A percentile compares a stretch with the other conserved stretches of the same genome.
Evolutionary conservation across 129 eudicot genomes (phyloP).

Genomic region (carrot (Daucus carota)): DNA sequence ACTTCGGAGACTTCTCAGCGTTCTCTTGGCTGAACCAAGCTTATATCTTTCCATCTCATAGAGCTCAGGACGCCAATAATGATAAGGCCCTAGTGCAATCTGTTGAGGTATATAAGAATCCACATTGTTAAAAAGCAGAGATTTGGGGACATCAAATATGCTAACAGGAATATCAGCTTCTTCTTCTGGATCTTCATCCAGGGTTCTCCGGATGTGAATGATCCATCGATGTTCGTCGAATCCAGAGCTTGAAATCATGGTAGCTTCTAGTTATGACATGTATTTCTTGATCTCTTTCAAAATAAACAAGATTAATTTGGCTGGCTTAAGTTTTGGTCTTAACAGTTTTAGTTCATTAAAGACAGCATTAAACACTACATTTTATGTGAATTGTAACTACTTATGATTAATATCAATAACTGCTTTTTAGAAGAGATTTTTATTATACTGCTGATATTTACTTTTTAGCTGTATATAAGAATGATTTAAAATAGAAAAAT

Average conservation of each 20-base stretch:
- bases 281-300: too few relatives aligned
- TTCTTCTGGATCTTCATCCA: conserved; percentile 30
- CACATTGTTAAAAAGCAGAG: conserved; percentile 30
- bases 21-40: conserved; percentile 30
- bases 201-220: conserved; percentile 22
- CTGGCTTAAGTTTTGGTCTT: neutral
- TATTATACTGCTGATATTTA: too few relatives aligned
- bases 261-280: neutral
- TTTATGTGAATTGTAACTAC: too few relatives aligned
- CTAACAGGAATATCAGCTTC: conserved; percentile 26
- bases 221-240: conserved; percentile 34
- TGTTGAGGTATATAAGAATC: conserved; percentile 49
- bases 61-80: conserved; percentile 29
- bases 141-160: conserved; percentile 55
- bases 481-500: too few relatives aligned
- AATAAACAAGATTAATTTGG: too few relatives aligned
- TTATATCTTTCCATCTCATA: conserved; percentile 39
- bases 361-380: too few relatives aligned
- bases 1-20: conserved; percentile 17
- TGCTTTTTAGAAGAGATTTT: too few relatives aligned
- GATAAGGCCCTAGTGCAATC: conserved; percentile 44
- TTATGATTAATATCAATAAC: too few relatives aligned
- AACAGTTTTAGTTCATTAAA: neutral
- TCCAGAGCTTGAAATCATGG: conserved; percentile 6
- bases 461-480: too few relatives aligned